phyloP scores from a whole-genome alignment of 495 filamentous ascomycete genomes.

The Thozetella sp. region DNA sequence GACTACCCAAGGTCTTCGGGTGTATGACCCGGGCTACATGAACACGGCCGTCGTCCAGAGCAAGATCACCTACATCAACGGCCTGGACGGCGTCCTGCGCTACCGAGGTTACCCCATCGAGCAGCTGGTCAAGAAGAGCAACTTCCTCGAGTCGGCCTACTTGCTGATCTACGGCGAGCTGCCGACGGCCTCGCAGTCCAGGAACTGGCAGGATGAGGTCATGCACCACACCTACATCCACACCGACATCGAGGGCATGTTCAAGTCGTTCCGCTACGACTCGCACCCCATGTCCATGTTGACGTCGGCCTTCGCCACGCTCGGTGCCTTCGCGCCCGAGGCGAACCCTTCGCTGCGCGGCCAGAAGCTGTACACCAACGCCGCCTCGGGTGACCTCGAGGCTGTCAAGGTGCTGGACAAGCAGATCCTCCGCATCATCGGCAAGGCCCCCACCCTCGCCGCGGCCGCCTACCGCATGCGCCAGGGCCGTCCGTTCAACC shows the following conservation, averaged over 20 bases:
- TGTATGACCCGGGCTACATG: conserved; percentile 55
- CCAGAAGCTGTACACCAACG: conserved; percentile 35
- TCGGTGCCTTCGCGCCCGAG: conserved; percentile 35
- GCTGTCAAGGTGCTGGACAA: conserved; percentile 32
- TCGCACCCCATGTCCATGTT: conserved; percentile 45
- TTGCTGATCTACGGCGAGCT: conserved; percentile 45
- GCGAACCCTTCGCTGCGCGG: conserved; percentile 34
- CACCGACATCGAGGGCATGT: conserved; percentile 28
- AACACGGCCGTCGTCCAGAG: conserved; percentile 55
- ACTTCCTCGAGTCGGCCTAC: conserved; percentile 40
- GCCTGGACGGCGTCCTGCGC: conserved; percentile 33
- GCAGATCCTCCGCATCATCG: conserved; percentile 37
- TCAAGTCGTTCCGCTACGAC: conserved; percentile 33
- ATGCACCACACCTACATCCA: conserved; percentile 40
- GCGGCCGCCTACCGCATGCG: conserved; percentile 40
- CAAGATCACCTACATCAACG: conserved; percentile 55
- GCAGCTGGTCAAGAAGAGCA: conserved; percentile 35
- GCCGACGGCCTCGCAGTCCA: conserved; percentile 30
- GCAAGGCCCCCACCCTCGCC: conserved; percentile 33
- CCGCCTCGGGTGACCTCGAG: conserved; percentile 18
- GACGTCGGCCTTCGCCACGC: conserved; percentile 41
- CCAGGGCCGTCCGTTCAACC: conserved; percentile 33
- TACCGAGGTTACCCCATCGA: conserved; percentile 43
- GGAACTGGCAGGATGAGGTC: conserved; percentile 32
- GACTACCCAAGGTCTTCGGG: conserved; percentile 30